phyloP scores from a whole-genome alignment of 179 eudicot species.

The Gypsophila paniculata region DNA sequence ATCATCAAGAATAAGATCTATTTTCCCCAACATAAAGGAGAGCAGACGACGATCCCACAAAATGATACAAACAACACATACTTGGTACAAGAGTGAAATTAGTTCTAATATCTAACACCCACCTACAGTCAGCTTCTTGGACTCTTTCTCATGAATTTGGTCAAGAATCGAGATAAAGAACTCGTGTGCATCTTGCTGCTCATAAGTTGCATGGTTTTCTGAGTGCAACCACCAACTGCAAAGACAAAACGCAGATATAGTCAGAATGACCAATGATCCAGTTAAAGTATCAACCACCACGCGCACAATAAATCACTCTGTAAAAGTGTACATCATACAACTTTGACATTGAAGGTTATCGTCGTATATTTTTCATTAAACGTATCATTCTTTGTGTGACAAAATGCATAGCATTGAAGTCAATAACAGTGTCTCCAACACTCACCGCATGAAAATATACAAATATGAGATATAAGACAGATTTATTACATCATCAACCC shows the following conservation, averaged over 20 bases:
- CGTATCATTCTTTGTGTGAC: background rate
- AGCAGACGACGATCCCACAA: too few relatives aligned
- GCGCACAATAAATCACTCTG: slow-evolving; percentile 5
- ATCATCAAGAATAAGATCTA: background rate
- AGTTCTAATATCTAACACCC: slow-evolving; percentile 25
- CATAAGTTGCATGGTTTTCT: slow-evolving; percentile 51
- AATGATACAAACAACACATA: background rate
- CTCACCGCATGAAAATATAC: background rate
- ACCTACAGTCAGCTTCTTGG: slow-evolving; percentile 40
- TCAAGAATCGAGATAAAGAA: slow-evolving; percentile 57
- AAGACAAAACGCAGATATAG: slow-evolving; percentile 10
- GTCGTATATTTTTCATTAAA: background rate
- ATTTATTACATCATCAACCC: background rate
- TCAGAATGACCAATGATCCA: slow-evolving; percentile 14
- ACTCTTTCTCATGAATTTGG: slow-evolving; percentile 52
- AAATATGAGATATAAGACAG: background rate
- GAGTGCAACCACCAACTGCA: slow-evolving; percentile 62
- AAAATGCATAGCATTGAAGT: background rate
- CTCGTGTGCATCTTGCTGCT: slow-evolving; percentile 67
- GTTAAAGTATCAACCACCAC: slow-evolving; percentile 4
- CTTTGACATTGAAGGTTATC: background rate
- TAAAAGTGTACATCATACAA: background rate
- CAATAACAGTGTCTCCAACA: slow-evolving; percentile 3
- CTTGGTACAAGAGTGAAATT: background rate
- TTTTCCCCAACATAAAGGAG: too few relatives aligned